Conservation (phyloP, 2,329 filamentous ascomycete genomes). For the Fusarium subglutinans region DNA sequence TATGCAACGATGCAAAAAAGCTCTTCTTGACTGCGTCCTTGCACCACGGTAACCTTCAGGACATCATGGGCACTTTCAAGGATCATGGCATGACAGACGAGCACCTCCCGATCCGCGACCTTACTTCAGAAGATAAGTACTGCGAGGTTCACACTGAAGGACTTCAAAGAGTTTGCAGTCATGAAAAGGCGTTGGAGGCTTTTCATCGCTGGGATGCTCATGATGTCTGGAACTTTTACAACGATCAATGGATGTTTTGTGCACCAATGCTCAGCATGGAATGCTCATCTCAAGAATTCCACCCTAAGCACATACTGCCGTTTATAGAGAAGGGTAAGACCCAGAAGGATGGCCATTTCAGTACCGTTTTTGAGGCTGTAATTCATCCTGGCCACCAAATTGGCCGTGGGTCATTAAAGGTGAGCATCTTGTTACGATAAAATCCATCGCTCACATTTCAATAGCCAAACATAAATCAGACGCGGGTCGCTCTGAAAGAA, state of each 20-base stretch:
- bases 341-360: conserved; percentile 22
- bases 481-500: conserved; percentile 14
- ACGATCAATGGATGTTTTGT: conserved; percentile 2
- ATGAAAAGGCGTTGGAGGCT: background rate
- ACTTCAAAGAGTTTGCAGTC: background rate
- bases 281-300: background rate
- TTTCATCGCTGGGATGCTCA: conserved; percentile 3
- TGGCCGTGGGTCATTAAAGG: background rate
- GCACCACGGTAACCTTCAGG: background rate
- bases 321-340: background rate
- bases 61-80: background rate
- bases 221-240: background rate
- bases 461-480: background rate
- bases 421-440: background rate
- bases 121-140: background rate
- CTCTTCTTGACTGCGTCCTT: background rate
- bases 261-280: background rate
- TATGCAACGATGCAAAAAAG: background rate
- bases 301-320: background rate
- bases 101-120: background rate
- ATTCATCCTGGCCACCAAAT: conserved; percentile 12
- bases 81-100: background rate
- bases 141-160: background rate
- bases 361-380: conserved; percentile 1
- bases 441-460: background rate